Evolutionary conservation across 495 filamentous ascomycete species (phyloP), one percentile per base, ranked within the genome.

Genomic region (Penicillium maclennaniae): DNA sequence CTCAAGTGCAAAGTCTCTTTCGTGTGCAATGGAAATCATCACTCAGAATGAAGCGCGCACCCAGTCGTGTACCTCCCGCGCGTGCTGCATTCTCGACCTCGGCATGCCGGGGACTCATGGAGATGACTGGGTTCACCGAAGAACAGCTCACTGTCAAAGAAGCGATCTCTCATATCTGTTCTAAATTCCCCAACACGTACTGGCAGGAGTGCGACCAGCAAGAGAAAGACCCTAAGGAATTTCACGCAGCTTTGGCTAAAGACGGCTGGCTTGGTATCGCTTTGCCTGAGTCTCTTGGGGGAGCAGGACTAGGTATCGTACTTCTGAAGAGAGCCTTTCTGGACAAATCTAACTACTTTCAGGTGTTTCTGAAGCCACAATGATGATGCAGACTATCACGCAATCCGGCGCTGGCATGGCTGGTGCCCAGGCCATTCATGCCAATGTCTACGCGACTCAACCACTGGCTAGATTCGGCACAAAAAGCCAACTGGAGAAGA

Each of bases 231-330:
- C 88, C 88, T 0, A 77, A 81, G 54, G 84, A 88, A 20, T 82
- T 93, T 39, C 87, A 91, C 62, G 80, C 83, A 3, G 84, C 87
- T 0, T 67, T 92, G 51, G 85, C 88, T n/a, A 81, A 82, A 45
- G 86, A 85, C 61, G 87, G 88, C n/a, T 92, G 87, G 87, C 79
- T 93, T 16, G 88, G 89, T 7, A 89, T 91, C 59, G 87, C 87
- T 0, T 70, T 91, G 17, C 86, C 87, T 0, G 83, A 87, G 63
- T 76, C 82, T 7, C 78, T 88, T 0, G 87, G 88, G 14, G 88
- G 87, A 6, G 76, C 85, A 16, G 86, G 87, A 7, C 69, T 93
- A 38, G 88, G 87, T 62, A 86, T 82, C 48, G 81, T 9, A 78
- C 25, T 79, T 75, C 0, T 80, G 80, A 73, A 80, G 82, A 78